Evolutionary conservation across 75 land plant genomes (phyloP), one percentile per base, ranked within the genome.

Genomic region (Picea glauca): DNA sequence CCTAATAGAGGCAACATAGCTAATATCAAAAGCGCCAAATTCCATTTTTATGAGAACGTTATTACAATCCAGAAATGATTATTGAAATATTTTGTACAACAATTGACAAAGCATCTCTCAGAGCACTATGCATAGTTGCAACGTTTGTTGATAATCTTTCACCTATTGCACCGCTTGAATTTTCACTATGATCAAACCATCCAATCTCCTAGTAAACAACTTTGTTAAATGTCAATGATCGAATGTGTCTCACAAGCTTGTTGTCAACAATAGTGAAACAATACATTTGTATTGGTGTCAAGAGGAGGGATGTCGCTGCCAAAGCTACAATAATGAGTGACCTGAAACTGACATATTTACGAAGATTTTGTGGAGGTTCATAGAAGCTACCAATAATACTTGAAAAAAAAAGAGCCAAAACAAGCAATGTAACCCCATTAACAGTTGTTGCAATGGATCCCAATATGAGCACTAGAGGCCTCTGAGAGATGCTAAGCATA

Each of bases 201-300:
- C 0, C 26, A 26, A 26, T 26, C 26, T 26, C 26, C 26, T 26
- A 26, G 26, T 26, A 26, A 26, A 26, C 26, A 26, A 26, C 26
- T 26, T 26, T 26, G 26, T 26, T 26, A 26, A 26, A 26, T 26
- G 26, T 26, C 26, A 26, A 26, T 26, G 26, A 26, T 26, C 26
- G 26, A 26, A 26, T 26, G 26, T 26, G 77, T 62, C 79, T 43
- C 13, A 93, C 85, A 62, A 93, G 80, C 58, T 80, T 90, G 0
- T 84, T 90, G 18, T 96, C 96, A 11, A 90, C 92, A 72, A 93
- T 62, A 23, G 88, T 89, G 77, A 93, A 93, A 6, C 88, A 77
- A 81, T 58, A 88, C n/a, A 74, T 67, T 21, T 91, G 88, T 4
- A 67, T 11, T 5, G 96, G 94, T 56, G 43, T 3, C 4, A 80